Conservation (phyloP, 2,329 filamentous ascomycete genomes). For the Sordariomycetes sp. region DNA sequence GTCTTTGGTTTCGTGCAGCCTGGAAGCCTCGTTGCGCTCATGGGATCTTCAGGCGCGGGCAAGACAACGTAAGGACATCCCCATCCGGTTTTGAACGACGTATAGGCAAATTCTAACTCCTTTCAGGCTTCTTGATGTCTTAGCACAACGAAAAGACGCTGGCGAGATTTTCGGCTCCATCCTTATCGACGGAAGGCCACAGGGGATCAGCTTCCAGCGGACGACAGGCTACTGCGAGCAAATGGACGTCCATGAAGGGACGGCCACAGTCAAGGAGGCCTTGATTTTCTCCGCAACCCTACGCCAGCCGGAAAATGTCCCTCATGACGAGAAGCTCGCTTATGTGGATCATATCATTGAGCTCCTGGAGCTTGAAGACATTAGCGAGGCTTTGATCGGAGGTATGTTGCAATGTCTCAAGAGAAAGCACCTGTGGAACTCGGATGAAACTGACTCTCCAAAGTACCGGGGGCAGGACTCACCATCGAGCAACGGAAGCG, state of each 20-base stretch:
- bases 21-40: constrained; percentile 67
- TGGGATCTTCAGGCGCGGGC: constrained; percentile 71
- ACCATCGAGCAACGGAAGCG: constrained; percentile 48
- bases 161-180: constrained; percentile 38
- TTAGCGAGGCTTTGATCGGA: constrained; percentile 54
- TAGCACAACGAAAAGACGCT: constrained; percentile 52
- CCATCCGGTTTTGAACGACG: background rate
- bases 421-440: constrained; percentile 17
- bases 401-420: constrained; percentile 29
- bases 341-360: constrained; percentile 59
- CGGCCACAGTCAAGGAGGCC: constrained; percentile 55
- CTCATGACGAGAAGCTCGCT: constrained; percentile 49
- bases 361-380: constrained; percentile 51
- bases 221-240: constrained; percentile 61
- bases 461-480: constrained; percentile 29
- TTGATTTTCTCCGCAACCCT: constrained; percentile 58
- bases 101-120: background rate
- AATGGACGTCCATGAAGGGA: constrained; percentile 56
- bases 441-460: background rate
- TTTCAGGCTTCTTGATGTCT: constrained; percentile 45
- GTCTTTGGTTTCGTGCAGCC: constrained; percentile 71
- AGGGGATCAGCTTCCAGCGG: constrained; percentile 52
- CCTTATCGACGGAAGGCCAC: constrained; percentile 47
- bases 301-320: constrained; percentile 46
- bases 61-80: constrained; percentile 52